These are phyloP conservation scores for Pulveroboletus frians DNA, from an alignment of 768 basidiomycete species.

Conservation along the genomic window DNA sequence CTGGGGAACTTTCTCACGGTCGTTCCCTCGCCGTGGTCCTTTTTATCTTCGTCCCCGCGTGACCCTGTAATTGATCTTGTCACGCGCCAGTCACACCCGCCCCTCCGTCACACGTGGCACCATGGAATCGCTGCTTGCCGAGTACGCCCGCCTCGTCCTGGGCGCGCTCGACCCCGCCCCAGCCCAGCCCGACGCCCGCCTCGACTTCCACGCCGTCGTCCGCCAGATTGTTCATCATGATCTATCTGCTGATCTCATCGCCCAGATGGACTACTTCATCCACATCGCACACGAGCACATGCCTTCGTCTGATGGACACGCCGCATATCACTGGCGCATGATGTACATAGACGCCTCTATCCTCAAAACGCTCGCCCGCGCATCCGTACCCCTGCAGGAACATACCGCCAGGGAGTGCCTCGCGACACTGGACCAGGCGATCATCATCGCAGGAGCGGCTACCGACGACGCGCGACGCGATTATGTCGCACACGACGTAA, in stretches of 20 bases:
- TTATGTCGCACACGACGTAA: constrained; percentile 52
- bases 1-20: constrained; percentile 50
- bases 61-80: constrained; percentile 36
- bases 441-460: constrained; percentile 75
- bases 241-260: background rate
- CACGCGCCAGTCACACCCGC: constrained; percentile 30
- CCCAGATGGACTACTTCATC: constrained; percentile 38
- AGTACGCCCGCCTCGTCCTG: constrained; percentile 9
- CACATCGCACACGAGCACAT: constrained; percentile 46
- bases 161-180: background rate
- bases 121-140: background rate
- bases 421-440: constrained; percentile 64
- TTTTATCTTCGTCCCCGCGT: constrained; percentile 55
- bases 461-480: constrained; percentile 57
- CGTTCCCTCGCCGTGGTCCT: constrained; percentile 44
- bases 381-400: constrained; percentile 15
- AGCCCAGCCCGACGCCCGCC: background rate
- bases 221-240: background rate
- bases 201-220: background rate
- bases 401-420: constrained; percentile 42
- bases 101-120: background rate
- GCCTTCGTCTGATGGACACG: constrained; percentile 33
- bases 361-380: constrained; percentile 44
- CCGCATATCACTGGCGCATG: constrained; percentile 50
- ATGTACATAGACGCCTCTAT: constrained; percentile 76